Percentiles rank a stretch among this genome's conserved stretches.
Evolutionary conservation across 2,329 filamentous ascomycete genomes (phyloP).

Genomic region (Pseudodiploospora longispora): DNA sequence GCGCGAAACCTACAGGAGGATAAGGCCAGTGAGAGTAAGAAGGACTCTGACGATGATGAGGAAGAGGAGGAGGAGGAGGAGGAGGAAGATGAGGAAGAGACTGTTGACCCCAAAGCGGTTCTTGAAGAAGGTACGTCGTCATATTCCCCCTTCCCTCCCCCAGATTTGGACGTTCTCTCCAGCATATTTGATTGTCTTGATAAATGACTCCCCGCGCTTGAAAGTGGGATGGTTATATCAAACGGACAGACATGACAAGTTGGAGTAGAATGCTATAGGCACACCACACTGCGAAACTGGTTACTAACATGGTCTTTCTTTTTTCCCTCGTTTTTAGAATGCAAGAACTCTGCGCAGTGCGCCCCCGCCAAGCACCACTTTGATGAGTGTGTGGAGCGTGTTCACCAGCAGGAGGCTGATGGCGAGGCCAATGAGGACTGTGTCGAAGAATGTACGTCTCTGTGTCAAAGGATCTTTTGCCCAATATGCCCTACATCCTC

Average conservation of each 20-base stretch:
- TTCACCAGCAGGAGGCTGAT: conserved; percentile 55
- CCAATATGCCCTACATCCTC: not conserved
- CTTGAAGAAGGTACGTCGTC: conserved; percentile 76
- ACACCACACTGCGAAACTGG: too few relatives aligned
- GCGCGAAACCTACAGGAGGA: conserved; percentile 20
- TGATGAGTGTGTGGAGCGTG: conserved; percentile 95
- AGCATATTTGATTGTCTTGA: not conserved
- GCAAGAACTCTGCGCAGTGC: conserved; percentile 79
- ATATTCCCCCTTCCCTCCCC: not conserved
- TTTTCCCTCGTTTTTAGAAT: conserved; percentile 45
- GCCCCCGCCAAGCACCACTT: conserved; percentile 91
- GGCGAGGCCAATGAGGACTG: conserved; percentile 83
- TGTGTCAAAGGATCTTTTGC: not conserved
- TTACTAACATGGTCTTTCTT: not conserved
- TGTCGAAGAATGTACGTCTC: conserved; percentile 93
- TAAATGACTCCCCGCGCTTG: too few relatives aligned
- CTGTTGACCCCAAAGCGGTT: conserved; percentile 79
- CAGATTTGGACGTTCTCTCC: not conserved
- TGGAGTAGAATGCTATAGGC: too few relatives aligned
- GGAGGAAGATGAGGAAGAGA: conserved; percentile 72
- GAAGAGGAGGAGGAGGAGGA: conserved; percentile 60
- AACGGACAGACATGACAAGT: too few relatives aligned
- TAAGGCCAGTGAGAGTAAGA: conserved; percentile 37
- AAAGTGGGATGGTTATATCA: too few relatives aligned
- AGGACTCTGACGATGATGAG: conserved; percentile 44